Base-by-base conservation (phyloP, 2,329 filamentous ascomycete species). In the Fusarium guadeloupense region DNA sequence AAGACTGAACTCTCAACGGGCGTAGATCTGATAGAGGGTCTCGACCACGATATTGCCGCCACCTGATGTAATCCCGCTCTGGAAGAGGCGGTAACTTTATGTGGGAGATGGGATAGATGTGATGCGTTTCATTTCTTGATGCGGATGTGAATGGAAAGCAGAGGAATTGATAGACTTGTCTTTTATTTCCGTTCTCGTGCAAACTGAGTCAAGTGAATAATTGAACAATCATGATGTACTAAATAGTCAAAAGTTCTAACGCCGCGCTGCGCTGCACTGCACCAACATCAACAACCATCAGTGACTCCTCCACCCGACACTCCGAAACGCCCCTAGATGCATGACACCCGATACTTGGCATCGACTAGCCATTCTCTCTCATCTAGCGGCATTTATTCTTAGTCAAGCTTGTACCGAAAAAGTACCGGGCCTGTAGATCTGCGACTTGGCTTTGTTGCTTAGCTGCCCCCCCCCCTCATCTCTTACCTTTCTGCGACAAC, bases 391-490 rank as follows among this genome's bases (percentile, higher is more conserved):
- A 35, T 30, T 25, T 21, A 34, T 53, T 20, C 53, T 59, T 35
- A 35, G 23, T 13, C 25, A 41, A 33, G 23, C 37, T 54, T 23
- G 56, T 59, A 64, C 43, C 40, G 7, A 41, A 37, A 33, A 55
- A 31, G 62, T 66, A 62, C 44, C 25, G 46, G 46, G 46, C 40
- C 54, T 69, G 65, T 45, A 65, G 67, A 69, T 69, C 67, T 54
- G 55, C 42, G 54, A 68, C 67, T 69, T 67, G 67, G 67, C 65
- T 67, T 69, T 49, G n/a, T 69, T 58, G 41, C 65, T 66, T 69
- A 69, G 67, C 67, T 49, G 38, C 25, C 9, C 34, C 40, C 19
- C 31, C 19, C 21, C 31, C 28, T 37, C 26, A 40, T 50, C 50
- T 42, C 49, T 49, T 53, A 41, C 48, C 34, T 38, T 52, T 46